Percentiles rank a stretch among this genome's conserved stretches.
phyloP scores from a whole-genome alignment of 2,329 filamentous ascomycete genomes.

The Fusarium sp. region DNA sequence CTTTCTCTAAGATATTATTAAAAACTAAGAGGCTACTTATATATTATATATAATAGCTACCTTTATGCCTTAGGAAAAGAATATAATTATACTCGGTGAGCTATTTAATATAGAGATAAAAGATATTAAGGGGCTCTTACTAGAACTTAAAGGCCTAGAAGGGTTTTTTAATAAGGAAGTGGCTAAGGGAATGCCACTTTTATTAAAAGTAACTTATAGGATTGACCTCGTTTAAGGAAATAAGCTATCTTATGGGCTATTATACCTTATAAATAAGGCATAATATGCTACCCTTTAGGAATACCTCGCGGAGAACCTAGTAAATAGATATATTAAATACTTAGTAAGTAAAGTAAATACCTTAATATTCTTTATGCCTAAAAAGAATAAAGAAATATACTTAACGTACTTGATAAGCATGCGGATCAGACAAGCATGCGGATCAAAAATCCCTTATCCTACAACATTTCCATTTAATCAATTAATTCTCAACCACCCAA shows the following conservation, averaged over 20 bases:
- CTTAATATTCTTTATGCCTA: neutral
- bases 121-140: accelerated
- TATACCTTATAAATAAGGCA: neutral
- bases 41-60: no score
- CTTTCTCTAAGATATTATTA: no score
- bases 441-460: no score
- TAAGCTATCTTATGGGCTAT: neutral
- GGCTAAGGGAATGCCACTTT: neutral
- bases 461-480: no score
- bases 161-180: neutral
- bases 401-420: no score
- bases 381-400: neutral
- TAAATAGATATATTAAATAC: neutral
- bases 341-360: neutral
- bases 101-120: neutral
- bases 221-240: neutral
- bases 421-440: no score
- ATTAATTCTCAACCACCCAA: no score
- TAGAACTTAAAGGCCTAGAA: neutral
- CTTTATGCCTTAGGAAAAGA: no score
- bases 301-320: neutral
- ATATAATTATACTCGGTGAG: accelerated
- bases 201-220: neutral
- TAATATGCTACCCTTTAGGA: neutral
- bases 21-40: no score